Evolutionary conservation across 768 basidiomycete species (phyloP), one percentile per base, ranked within the genome.

Genomic region (Hydnomerulius pinastri): DNA sequence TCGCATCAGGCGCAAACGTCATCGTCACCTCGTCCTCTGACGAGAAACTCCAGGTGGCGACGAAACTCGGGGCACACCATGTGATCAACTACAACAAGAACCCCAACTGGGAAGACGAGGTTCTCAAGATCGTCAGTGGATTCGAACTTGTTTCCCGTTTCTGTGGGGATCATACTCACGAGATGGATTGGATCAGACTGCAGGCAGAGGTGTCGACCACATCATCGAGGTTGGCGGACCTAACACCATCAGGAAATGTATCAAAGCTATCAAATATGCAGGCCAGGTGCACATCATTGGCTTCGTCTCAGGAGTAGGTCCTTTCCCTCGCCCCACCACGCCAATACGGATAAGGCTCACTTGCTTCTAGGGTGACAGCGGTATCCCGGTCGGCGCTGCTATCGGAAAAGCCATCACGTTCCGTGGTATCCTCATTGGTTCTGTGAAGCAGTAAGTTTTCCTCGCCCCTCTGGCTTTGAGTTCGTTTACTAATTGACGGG

Each of bases 21-120:
- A 85, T 89, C 55, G 74, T 76, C 23, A 87, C 85, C 0, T 86
- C 85, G 1, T 86, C 83, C 1, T 82, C 82, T 0, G 82, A 86
- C 56, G 73, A 76, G 40, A 89, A 88, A 57, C 71, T 86, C 13
- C 71, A 77, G 51, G 54, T 77, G 24, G 82, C 75, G 8, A 66
- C 71, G 38, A 73, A 73, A 37, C 74, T 84, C 17, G 83, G 85
- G 18, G 77, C 73, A 11, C 72, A 75, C 12, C 70, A 82, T 46
- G 56, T 78, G 17, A 82, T 87, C 69, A 85, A 87, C 69, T 87
- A 87, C 63, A 79, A 73, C 50, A 77, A 67, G 53, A 72, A 68
- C 1, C 77, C 79, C 2, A 63, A 83, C 35, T 87, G 85, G 85
- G 79, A 83, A 33, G 62, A 77, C 29, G 75, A 82, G 55, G 78